Evolutionary conservation across 768 basidiomycete genomes (phyloP), one percentile per base, ranked within the genome.

Genomic region (Vararia minispora): DNA sequence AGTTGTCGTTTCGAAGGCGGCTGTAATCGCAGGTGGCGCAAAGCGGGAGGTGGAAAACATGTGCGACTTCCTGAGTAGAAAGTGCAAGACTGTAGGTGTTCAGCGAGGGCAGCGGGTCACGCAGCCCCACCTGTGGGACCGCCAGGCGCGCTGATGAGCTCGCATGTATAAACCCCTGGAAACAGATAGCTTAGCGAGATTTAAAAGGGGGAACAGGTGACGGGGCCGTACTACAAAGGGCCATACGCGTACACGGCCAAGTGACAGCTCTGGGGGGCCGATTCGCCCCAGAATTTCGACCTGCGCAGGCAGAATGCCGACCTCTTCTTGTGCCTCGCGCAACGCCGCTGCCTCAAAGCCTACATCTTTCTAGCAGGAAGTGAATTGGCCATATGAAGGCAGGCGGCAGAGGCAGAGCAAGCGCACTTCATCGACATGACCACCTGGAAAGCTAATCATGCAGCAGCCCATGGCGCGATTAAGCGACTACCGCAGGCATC

Each of bases 191-290:
- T 40, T 38, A 13, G 16, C 35, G 27, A 28, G 33, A 24, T 17
- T 26, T 16, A 25, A 34, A 28, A 20, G 28, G 23, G 24, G 31
- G 28, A n/a, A 5, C 31, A 68, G n/a, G n/a, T n/a, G n/a, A n/a
- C n/a, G n/a, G n/a, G n/a, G n/a, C n/a, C 76, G 62, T 58, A 87
- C 84, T 33, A 86, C 75, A 49, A 72, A 80, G 20, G 84, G 82
- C 76, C 78, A 83, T 7, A 87, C 85, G 12, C 66, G 58, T 58
- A 81, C 59, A 16, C 77, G 75, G 13, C 61, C 55, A 22, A 76
- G 59, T 42, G 73, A 79, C 22, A 63, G 49, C 52, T 80, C 71
- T 2, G 79, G 63, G 4, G 81, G 76, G 8, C 75, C 74, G 13
- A 85, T 59, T 39, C 66, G 57, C 5, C 85, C 86, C 1, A 86